These are phyloP conservation scores for Talaromyces sp. DNA, from an alignment of 2,329 filamentous ascomycete genomes.

Conservation along the genomic window DNA sequence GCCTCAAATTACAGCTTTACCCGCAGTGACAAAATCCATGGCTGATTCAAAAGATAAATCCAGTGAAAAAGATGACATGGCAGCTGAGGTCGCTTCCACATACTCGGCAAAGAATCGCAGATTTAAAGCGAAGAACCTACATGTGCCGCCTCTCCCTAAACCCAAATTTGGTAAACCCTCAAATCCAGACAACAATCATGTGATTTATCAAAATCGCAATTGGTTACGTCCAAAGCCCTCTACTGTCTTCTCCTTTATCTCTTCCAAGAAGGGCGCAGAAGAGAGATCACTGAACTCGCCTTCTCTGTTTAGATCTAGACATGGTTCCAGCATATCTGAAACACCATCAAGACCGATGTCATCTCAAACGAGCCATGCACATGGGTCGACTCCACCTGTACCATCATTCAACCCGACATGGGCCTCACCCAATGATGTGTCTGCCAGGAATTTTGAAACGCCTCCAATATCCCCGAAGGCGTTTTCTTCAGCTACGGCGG, in stretches of 20 bases:
- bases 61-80: conserved; percentile 8
- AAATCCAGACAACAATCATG: background rate
- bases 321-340: background rate
- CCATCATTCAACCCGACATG: conserved; percentile 8
- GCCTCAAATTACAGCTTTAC: conserved; percentile 30
- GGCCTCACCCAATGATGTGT: background rate
- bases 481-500: background rate
- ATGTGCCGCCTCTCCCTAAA: conserved; percentile 9
- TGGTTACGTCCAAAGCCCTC: conserved; percentile 9
- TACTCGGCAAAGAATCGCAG: conserved; percentile 15
- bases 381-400: background rate
- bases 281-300: background rate
- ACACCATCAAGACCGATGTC: background rate
- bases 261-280: conserved; percentile 11
- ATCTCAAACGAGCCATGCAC: conserved; percentile 1
- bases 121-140: conserved; percentile 6
- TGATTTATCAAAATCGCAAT: conserved; percentile 12
- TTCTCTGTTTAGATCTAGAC: conserved; percentile 5
- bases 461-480: conserved; percentile 11
- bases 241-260: conserved; percentile 15
- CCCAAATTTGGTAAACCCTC: background rate
- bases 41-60: background rate
- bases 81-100: conserved; percentile 16
- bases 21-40: conserved; percentile 21
- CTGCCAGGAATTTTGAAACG: background rate